These are phyloP conservation scores for Kodamaea restingae DNA, from an alignment of 805 yeast species.

Conservation along the genomic window DNA sequence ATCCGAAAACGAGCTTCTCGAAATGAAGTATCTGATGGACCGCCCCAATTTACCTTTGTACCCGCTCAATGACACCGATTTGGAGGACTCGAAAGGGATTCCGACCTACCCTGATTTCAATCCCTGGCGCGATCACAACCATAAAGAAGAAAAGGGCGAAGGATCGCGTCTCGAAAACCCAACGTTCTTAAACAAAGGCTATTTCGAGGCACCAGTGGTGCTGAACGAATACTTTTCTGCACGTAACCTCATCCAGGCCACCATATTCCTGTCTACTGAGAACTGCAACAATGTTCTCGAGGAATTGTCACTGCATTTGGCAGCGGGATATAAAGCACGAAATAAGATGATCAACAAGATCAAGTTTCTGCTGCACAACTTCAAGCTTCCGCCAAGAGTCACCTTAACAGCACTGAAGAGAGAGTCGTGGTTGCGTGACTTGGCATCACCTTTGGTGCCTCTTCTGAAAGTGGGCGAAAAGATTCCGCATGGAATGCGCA, in stretches of 20 bases:
- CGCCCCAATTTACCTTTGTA: constrained; percentile 31
- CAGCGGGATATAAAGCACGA: constrained; percentile 34
- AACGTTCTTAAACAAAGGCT: constrained; percentile 63
- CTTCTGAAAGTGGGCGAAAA: constrained; percentile 66
- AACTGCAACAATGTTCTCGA: constrained; percentile 33
- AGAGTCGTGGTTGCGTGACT: constrained; percentile 80
- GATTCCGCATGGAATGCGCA: constrained; percentile 86
- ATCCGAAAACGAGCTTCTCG: constrained; percentile 29
- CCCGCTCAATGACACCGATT: constrained; percentile 26
- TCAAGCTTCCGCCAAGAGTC: constrained; percentile 83
- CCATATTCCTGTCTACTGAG: constrained; percentile 33
- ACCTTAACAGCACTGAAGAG: constrained; percentile 83
- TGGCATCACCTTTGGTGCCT: constrained; percentile 66
- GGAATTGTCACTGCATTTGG: constrained; percentile 36
- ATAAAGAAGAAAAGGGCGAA: constrained; percentile 36
- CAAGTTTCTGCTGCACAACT: constrained; percentile 33
- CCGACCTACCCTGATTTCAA: constrained; percentile 61
- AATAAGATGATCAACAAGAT: constrained; percentile 40
- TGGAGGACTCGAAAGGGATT: constrained; percentile 4
- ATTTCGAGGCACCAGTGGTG: constrained; percentile 58
- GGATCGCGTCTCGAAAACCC: constrained; percentile 48
- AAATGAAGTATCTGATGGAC: constrained; percentile 35
- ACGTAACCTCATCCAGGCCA: constrained; percentile 51
- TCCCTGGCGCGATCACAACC: constrained; percentile 60
- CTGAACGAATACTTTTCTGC: constrained; percentile 69